Evolutionary conservation across 1,284 basidiomycete genomes (phyloP), one percentile per base, ranked within the genome.

Genomic region (Rhodotorula glutinis): DNA sequence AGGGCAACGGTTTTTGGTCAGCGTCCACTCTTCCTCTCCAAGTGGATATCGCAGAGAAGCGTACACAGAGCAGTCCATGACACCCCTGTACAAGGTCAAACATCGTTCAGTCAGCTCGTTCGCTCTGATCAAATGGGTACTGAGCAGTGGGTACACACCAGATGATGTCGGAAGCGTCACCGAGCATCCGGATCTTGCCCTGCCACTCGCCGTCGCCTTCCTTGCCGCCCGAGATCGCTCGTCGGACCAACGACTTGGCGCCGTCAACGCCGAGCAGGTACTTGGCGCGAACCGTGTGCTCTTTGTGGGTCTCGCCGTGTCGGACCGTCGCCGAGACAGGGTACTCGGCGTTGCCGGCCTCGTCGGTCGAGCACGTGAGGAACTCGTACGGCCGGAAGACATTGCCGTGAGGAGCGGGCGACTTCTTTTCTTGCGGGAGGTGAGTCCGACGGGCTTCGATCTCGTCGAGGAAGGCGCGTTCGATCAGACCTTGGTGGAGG

Each of bases 401-500:
- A 47, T 68, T 69, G n/a, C 73, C 76, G 27, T 72, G 66, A 16
- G 75, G 75, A 4, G 73, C 68, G 8, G 70, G 66, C 30, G 55
- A 29, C 38, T 59, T 49, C 53, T 63, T 66, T 53, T 65, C 62
- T 53, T 60, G 57, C 4, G 73, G 63, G 21, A 75, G 70, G 61
- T 62, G 62, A 4, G 57, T 56, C 16, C 74, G 74, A 33, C 74
- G 66, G 19, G 70, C 62, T 60, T 78, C 77, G 65, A 79, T 79
- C 69, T 80, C 79, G 56, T 74, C 69, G 44, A 80, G 67, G 74
- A 76, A 79, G 21, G 77, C 76, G 25, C 76, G 73, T 65, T 80
- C 79, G 70, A 80, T 80, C 17, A 80, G 67, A 30, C 79, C 79
- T 71, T 80, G 79, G 72, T 80, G 79, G 16, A 80, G 72, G 47